These are phyloP conservation scores for Diaporthe aspalathi DNA, from an alignment of 2,329 filamentous ascomycete species.

Conservation along the genomic window DNA sequence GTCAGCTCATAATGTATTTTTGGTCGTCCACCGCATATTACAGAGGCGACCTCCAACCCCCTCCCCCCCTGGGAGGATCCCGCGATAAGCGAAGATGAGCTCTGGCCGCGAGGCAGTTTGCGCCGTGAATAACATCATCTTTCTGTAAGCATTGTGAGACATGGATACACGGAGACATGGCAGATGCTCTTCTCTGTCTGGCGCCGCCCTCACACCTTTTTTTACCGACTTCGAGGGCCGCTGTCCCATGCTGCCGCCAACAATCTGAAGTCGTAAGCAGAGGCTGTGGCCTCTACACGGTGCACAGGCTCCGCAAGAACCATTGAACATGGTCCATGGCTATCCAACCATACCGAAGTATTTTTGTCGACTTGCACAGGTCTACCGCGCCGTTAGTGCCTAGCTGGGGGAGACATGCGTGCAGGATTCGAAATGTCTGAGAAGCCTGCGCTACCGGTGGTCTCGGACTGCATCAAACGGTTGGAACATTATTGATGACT, in stretches of 20 bases:
- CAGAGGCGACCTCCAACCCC: constrained; percentile 10
- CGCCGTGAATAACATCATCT: constrained; percentile 4
- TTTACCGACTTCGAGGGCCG: background rate
- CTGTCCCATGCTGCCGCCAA: too few species aligned
- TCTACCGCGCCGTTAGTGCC: background rate
- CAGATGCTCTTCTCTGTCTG: background rate
- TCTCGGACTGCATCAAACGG: constrained; percentile 4
- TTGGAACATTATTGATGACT: constrained; percentile 25
- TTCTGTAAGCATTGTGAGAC: constrained; percentile 10
- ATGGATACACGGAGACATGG: background rate
- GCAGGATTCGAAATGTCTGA: constrained; percentile 5
- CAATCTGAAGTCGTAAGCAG: background rate
- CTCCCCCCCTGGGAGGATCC: background rate
- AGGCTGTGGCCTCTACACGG: background rate
- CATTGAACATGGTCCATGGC: background rate
- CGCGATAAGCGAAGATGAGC: constrained; percentile 1
- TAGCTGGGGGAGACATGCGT: background rate
- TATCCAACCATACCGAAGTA: background rate
- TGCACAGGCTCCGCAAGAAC: background rate
- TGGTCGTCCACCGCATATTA: background rate
- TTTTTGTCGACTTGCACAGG: background rate
- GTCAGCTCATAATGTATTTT: background rate
- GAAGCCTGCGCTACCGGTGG: background rate
- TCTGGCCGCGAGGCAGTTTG: background rate
- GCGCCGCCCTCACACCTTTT: background rate